A percentile compares a stretch with the other conserved stretches of the same genome.
Conservation (phyloP, 1,284 basidiomycete species). For the Melampsora larici-populina region DNA sequence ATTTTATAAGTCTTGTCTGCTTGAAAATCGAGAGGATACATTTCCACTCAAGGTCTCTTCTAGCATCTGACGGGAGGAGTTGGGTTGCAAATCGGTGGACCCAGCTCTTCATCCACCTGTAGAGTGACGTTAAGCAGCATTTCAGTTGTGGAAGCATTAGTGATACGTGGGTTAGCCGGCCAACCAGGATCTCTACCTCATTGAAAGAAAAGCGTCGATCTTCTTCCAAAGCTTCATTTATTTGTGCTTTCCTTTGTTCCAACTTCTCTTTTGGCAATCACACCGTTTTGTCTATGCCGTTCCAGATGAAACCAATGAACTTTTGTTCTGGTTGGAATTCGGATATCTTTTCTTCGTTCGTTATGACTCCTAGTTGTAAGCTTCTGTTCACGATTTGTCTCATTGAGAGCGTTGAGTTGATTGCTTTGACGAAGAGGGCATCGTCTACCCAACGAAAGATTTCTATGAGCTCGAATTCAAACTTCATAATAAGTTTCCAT, state of each 20-base stretch:
- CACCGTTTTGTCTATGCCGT: neutral
- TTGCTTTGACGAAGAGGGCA: neutral
- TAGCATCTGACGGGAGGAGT: neutral
- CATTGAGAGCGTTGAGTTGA: neutral
- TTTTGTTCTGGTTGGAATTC: conserved; percentile 5
- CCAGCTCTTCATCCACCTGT: conserved; percentile 1
- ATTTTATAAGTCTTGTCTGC: neutral
- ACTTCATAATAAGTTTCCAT: neutral
- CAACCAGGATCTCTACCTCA: neutral
- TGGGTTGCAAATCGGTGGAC: neutral
- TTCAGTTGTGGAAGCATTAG: neutral
- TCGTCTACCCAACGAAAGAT: neutral
- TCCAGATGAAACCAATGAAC: conserved; percentile 25
- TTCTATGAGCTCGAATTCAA: neutral
- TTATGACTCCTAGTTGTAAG: neutral
- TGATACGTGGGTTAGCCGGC: neutral
- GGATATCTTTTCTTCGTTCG: neutral
- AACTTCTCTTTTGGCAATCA: neutral
- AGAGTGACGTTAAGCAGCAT: neutral
- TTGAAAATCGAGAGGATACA: neutral
- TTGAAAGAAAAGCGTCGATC: neutral
- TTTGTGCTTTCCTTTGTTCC: neutral
- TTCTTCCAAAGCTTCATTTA: neutral
- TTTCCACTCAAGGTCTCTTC: neutral
- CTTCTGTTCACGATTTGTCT: neutral